Percentiles rank a stretch among this genome's conserved stretches.
Conservation (phyloP, 2,329 filamentous ascomycete species). For the Arthrobotrys sphaeroides region DNA sequence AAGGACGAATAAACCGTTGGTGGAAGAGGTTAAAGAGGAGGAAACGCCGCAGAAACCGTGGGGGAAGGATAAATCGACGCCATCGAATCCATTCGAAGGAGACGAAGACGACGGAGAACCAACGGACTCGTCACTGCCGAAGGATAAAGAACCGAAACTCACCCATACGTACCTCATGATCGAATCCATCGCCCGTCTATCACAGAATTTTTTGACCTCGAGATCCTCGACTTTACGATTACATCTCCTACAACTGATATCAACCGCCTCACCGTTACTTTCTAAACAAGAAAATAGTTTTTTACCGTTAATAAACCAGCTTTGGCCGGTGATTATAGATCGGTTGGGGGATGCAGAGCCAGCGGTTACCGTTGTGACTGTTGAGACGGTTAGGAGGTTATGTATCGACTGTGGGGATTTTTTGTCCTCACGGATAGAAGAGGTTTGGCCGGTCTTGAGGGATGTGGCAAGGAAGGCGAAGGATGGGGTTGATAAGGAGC, state of each 20-base stretch:
- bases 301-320: conserved; percentile 84
- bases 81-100: conserved; percentile 56
- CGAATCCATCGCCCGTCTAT: conserved; percentile 80
- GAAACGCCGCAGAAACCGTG: conserved; percentile 59
- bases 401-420: conserved; percentile 82
- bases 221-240: conserved; percentile 80
- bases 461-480: conserved; percentile 58
- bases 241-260: conserved; percentile 79
- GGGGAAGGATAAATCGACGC: conserved; percentile 61
- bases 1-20: conserved; percentile 17
- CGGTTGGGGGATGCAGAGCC: conserved; percentile 73
- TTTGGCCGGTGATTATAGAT: conserved; percentile 85
- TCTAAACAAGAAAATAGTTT: conserved; percentile 82
- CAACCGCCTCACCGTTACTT: conserved; percentile 76
- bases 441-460: conserved; percentile 72
- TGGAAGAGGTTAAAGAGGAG: conserved; percentile 55
- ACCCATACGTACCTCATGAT: conserved; percentile 84
- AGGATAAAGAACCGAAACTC: conserved; percentile 70
- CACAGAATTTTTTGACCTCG: conserved; percentile 89
- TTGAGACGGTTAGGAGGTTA: conserved; percentile 73
- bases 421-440: conserved; percentile 76
- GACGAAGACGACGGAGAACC: conserved; percentile 58
- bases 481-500: conserved; percentile 33
- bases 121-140: conserved; percentile 60
- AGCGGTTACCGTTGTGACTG: conserved; percentile 75